Evolutionary conservation across 192 early-diverging fungal genomes (phyloP).

Genomic region (Coemansia sp.): DNA sequence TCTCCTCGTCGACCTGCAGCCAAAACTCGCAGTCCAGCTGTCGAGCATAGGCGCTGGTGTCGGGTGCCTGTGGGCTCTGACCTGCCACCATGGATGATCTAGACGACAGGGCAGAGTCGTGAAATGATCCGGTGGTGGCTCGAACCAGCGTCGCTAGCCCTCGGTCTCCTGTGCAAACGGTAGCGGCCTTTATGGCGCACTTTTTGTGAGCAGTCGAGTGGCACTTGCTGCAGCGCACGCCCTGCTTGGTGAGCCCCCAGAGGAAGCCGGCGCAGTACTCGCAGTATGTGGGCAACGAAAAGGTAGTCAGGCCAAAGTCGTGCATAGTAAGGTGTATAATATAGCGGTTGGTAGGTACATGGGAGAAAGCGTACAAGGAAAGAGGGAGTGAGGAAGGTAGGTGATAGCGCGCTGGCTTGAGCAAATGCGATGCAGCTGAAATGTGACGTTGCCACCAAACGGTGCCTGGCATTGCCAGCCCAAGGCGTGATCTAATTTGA

Average conservation of each 20-base stretch:
- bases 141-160: conserved; percentile 28
- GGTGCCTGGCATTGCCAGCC: too few species aligned
- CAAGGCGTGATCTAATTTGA: neutral
- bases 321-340: conserved; percentile 41
- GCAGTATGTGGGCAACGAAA: conserved; percentile 61
- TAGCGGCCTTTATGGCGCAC: conserved; percentile 42
- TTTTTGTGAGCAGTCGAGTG: conserved; percentile 52
- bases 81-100: neutral
- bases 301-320: conserved; percentile 50
- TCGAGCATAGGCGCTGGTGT: neutral
- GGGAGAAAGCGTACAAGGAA: neutral
- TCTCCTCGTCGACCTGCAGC: conserved; percentile 45
- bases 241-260: conserved; percentile 66
- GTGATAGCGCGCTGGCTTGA: neutral
- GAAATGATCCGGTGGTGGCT: neutral
- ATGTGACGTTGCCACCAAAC: too few species aligned
- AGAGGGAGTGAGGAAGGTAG: neutral
- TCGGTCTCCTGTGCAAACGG: conserved; percentile 27
- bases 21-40: conserved; percentile 46
- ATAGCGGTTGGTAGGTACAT: too few species aligned
- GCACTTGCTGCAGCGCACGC: conserved; percentile 56
- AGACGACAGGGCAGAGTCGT: neutral
- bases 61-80: neutral
- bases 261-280: conserved; percentile 60
- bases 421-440: too few species aligned